Percentiles rank a stretch among this genome's conserved stretches.
These are phyloP conservation scores for Flaveria ramosissima DNA, from an alignment of 129 eudicot genomes.

Conservation along the genomic window DNA sequence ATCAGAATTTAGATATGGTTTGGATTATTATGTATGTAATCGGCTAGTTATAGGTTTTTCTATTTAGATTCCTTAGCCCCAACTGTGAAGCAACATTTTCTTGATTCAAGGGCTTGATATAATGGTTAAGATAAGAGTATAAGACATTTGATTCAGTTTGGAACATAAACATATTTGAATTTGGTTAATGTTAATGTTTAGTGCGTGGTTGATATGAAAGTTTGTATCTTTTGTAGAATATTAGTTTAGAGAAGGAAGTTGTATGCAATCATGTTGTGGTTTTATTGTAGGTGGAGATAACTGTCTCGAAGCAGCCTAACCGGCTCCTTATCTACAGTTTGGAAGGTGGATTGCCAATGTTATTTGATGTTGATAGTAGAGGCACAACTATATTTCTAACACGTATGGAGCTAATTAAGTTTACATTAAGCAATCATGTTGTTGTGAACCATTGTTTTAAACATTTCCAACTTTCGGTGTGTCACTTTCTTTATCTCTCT, in stretches of 20 bases:
- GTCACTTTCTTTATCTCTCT: background rate
- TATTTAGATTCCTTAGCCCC: too few relatives aligned
- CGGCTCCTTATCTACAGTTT: constrained; percentile 78
- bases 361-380: constrained; percentile 83
- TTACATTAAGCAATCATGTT: background rate
- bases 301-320: constrained; percentile 82
- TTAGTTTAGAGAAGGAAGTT: background rate
- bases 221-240: background rate
- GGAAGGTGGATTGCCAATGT: constrained; percentile 80
- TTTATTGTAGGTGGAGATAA: constrained; percentile 64
- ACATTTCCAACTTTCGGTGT: background rate
- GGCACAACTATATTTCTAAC: constrained; percentile 74
- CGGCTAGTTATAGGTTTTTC: too few relatives aligned
- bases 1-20: too few relatives aligned
- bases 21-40: too few relatives aligned
- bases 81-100: too few relatives aligned
- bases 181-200: background rate
- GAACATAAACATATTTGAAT: too few relatives aligned
- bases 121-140: too few relatives aligned
- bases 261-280: background rate
- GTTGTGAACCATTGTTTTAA: too few relatives aligned
- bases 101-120: background rate
- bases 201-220: background rate
- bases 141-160: background rate
- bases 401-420: constrained; percentile 43